Conservation (phyloP, 2,329 filamentous ascomycete species). For the Nemania sp. region DNA sequence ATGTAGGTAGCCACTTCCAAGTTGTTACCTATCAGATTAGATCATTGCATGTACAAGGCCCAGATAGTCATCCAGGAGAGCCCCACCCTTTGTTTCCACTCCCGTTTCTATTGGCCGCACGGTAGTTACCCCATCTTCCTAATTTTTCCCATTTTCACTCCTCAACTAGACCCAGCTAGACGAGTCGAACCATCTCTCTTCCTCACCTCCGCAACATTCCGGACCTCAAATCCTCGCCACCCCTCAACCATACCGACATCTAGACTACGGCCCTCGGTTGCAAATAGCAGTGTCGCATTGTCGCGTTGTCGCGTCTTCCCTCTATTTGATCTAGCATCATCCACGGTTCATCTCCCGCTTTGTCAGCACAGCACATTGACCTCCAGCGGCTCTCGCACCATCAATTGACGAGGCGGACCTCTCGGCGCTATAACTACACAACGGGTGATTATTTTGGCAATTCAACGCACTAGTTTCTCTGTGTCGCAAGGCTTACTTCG, state of each 20-base stretch:
- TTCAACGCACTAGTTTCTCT: no score
- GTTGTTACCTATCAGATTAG: background rate
- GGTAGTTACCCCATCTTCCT: conserved; percentile 23
- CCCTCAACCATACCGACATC: background rate
- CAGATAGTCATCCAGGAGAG: background rate
- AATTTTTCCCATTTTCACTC: conserved; percentile 26
- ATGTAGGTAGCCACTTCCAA: background rate
- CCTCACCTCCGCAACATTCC: conserved; percentile 18
- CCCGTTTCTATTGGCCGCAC: conserved; percentile 13
- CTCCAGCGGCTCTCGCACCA: no score
- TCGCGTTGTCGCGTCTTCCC: no score
- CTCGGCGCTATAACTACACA: no score
- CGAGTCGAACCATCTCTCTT: conserved; percentile 17
- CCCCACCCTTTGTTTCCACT: background rate
- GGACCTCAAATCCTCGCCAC: conserved; percentile 8
- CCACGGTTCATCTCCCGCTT: no score
- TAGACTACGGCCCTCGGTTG: background rate
- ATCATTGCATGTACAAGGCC: no score
- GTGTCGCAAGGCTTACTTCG: no score
- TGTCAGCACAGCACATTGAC: no score
- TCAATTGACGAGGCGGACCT: no score
- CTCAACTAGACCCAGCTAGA: conserved; percentile 7
- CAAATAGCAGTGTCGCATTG: background rate
- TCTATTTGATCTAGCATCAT: no score
- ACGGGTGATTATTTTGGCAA: no score